Evolutionary conservation across 2,329 filamentous ascomycete genomes (phyloP).

Genomic region (Calonectria montana): DNA sequence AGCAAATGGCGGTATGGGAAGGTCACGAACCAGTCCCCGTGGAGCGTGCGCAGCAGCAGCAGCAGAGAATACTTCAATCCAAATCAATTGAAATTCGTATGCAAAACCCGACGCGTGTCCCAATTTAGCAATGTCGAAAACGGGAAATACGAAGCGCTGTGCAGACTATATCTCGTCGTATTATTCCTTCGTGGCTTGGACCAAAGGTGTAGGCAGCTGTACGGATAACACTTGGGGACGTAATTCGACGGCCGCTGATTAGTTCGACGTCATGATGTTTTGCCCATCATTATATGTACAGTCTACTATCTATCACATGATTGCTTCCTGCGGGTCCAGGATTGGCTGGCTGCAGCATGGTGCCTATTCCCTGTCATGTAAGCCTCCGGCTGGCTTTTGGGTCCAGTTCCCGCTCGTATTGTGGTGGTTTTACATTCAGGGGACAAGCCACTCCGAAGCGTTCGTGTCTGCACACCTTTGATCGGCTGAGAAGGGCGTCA

Average conservation of each 20-base stretch:
- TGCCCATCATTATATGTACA: not conserved
- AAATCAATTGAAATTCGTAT: conserved; percentile 24
- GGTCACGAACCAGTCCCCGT: not conserved
- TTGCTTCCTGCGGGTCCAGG: not conserved
- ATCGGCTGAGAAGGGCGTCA: conserved; percentile 3
- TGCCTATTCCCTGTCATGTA: not conserved
- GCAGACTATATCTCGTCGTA: too few species aligned
- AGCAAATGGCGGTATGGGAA: conserved; percentile 10
- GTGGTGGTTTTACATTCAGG: not conserved
- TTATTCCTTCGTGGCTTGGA: too few species aligned
- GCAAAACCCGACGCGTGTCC: not conserved
- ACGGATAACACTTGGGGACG: not conserved
- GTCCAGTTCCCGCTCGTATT: not conserved
- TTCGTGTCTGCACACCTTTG: not conserved
- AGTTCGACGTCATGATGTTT: not conserved
- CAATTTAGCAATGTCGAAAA: not conserved
- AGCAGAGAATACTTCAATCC: conserved; percentile 38
- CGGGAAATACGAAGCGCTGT: too few species aligned
- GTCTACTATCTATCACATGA: not conserved
- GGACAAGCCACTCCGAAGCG: conserved; percentile 3
- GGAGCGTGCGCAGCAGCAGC: conserved; percentile 7
- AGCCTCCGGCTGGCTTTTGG: not conserved
- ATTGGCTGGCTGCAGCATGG: not conserved
- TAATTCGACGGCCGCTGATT: not conserved
- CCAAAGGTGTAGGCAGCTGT: not conserved